phyloP scores from a whole-genome alignment of 75 land plant species.

The Pinus taeda region DNA sequence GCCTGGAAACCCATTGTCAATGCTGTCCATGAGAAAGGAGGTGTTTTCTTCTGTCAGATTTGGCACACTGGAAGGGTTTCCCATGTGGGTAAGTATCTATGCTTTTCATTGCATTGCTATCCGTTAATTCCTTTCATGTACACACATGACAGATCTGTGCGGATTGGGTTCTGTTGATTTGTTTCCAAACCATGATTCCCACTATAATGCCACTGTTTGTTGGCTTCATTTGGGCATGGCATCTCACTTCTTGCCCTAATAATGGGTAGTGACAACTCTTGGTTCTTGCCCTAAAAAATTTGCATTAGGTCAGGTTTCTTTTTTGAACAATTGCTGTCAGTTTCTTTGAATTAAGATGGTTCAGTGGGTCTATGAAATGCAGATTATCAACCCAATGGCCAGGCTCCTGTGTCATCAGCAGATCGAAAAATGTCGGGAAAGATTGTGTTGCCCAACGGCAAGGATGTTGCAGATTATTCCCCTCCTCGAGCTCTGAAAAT shows the following conservation, averaged over 20 bases:
- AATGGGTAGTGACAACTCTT: no score
- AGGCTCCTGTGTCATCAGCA: constrained; percentile 37
- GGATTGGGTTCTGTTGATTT: no score
- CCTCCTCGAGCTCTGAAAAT: constrained; percentile 34
- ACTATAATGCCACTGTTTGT: no score
- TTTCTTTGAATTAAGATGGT: no score
- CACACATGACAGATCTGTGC: no score
- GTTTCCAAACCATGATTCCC: no score
- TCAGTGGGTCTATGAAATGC: neutral
- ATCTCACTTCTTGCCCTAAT: no score
- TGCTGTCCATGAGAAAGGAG: constrained; percentile 48
- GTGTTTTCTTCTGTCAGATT: constrained; percentile 43
- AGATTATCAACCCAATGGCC: constrained; percentile 45
- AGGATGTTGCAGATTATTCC: constrained; percentile 20
- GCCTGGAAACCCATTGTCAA: constrained; percentile 61
- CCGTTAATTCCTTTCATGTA: no score
- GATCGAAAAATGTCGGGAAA: constrained; percentile 19
- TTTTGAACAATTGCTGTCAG: no score
- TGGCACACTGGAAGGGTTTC: constrained; percentile 57
- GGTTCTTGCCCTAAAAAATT: no score
- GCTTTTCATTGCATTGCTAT: no score
- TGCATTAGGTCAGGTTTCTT: neutral
- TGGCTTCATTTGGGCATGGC: no score
- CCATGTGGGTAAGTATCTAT: constrained; percentile 17
- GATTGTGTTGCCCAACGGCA: constrained; percentile 2